Evolutionary conservation across 805 yeast genomes (phyloP).

Genomic region (Barnettozyma sp.): DNA sequence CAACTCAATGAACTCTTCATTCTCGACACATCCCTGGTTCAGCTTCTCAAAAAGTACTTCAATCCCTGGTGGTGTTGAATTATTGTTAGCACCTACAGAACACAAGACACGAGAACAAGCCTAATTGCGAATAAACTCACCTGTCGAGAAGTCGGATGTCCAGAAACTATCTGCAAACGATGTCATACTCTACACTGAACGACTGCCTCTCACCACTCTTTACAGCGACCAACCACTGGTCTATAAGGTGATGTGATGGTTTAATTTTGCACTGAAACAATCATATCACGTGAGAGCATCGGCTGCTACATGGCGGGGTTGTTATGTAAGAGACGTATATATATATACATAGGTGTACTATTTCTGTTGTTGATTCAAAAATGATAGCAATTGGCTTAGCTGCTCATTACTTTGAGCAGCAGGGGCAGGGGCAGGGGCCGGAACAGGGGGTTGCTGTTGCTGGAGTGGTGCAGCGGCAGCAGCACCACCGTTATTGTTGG

Average conservation of each 20-base stretch:
- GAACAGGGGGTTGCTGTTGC: constrained; percentile 14
- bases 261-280: neutral
- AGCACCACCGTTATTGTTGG: constrained; percentile 9
- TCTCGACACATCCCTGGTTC: constrained; percentile 60
- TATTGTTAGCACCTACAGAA: neutral
- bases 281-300: neutral
- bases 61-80: constrained; percentile 34
- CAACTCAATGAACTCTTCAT: constrained; percentile 57
- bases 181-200: constrained; percentile 27
- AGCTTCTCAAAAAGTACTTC: constrained; percentile 45
- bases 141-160: constrained; percentile 59
- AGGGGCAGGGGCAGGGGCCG: constrained; percentile 11
- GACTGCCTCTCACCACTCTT: too few relatives aligned
- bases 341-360: too few relatives aligned
- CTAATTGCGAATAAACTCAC: constrained; percentile 22
- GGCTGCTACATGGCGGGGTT: neutral
- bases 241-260: neutral
- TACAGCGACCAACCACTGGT: too few relatives aligned
- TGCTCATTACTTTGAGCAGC: constrained; percentile 33
- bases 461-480: constrained; percentile 1
- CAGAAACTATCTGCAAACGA: constrained; percentile 74
- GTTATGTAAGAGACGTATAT: too few relatives aligned
- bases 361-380: constrained; percentile 34
- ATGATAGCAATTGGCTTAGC: constrained; percentile 35
- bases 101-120: neutral